Base-by-base conservation (phyloP, 169 alveolate genomes). In the Plasmodium inui region DNA sequence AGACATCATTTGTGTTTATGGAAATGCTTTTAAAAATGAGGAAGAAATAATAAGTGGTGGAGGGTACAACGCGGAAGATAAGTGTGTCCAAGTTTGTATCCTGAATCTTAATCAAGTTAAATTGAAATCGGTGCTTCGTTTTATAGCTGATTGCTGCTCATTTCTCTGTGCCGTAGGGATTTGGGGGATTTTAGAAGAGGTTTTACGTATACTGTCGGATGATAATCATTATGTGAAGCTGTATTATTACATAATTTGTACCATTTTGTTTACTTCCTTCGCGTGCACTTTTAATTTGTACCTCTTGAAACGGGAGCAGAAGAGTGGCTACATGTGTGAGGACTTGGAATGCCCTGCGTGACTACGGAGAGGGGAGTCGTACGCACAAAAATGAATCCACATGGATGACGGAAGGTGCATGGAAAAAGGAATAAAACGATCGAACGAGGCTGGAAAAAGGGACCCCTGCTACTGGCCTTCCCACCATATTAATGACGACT, bases 141-240 rank as follows among this genome's bases (percentile, higher is more conserved):
- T 72, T 71, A n/a, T 61, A 26, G 95, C 92, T 50, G 95, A 91
- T 12, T 91, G 84, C 14, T 91, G 53, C 12, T 91, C 95, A 28
- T 91, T 91, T 50, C 70, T 91, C 28, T 91, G 95, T 71, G 95
- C 92, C 53, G 92, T 91, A 6, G 79, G 95, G 17, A 32, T 91
- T 19, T 91, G 95, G 95, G 95, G 95, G 0, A 30, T 81, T 26
- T 91, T 91, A 19, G 95, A 91, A 3, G 92, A 81, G 55, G 55
- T 91, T 28, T 46, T 91, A 39, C 76, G 26, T 70, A 41, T 91
- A 70, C 12, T 91, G n/a, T 80, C 95, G 57, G 61, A 80, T 44
- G 92, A 81, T 4, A 44, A 82, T 91, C 2, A 0, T 70, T 61
- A 50, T 72, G 57, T 57, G 50, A 91, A 70, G 55, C 79, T 91